Conservation (phyloP, 2,329 filamentous ascomycete species). For the Tolypocladium amazonense region DNA sequence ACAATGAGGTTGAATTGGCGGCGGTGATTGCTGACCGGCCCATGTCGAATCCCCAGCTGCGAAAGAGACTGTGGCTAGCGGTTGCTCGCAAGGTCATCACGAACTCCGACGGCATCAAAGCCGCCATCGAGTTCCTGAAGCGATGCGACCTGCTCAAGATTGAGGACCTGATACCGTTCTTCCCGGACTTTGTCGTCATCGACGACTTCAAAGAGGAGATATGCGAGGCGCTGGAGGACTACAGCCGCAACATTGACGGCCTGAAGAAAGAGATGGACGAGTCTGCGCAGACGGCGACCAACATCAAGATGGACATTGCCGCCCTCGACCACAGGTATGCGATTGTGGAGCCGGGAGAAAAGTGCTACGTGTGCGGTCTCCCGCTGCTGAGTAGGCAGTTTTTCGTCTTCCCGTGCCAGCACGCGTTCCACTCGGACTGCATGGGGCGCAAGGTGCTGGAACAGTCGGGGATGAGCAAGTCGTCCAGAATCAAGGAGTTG, state of each 20-base stretch:
- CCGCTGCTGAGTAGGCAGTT: constrained; percentile 86
- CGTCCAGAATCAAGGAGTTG: constrained; percentile 72
- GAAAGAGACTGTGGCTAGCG: constrained; percentile 91
- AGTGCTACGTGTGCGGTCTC: constrained; percentile 79
- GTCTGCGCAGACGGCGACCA: constrained; percentile 73
- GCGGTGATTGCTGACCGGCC: constrained; percentile 81
- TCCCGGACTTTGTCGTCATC: constrained; percentile 96
- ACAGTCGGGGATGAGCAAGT: constrained; percentile 64
- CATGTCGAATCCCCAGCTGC: constrained; percentile 64
- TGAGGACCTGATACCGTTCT: constrained; percentile 95
- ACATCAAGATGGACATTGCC: constrained; percentile 84
- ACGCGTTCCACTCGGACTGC: constrained; percentile 95
- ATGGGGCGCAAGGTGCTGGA: constrained; percentile 77
- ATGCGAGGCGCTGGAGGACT: constrained; percentile 85
- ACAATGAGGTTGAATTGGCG: constrained; percentile 82
- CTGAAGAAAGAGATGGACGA: constrained; percentile 95
- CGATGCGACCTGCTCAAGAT: constrained; percentile 87
- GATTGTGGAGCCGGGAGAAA: constrained; percentile 91
- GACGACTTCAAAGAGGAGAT: constrained; percentile 99
- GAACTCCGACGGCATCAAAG: constrained; percentile 77
- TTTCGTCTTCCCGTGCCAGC: constrained; percentile 97
- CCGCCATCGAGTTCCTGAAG: constrained; percentile 86
- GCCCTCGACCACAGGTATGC: constrained; percentile 82
- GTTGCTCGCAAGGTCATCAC: constrained; percentile 92
- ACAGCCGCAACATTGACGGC: constrained; percentile 79